phyloP scores from a whole-genome alignment of 768 basidiomycete species.

The Chlorophyllum brunneum region DNA sequence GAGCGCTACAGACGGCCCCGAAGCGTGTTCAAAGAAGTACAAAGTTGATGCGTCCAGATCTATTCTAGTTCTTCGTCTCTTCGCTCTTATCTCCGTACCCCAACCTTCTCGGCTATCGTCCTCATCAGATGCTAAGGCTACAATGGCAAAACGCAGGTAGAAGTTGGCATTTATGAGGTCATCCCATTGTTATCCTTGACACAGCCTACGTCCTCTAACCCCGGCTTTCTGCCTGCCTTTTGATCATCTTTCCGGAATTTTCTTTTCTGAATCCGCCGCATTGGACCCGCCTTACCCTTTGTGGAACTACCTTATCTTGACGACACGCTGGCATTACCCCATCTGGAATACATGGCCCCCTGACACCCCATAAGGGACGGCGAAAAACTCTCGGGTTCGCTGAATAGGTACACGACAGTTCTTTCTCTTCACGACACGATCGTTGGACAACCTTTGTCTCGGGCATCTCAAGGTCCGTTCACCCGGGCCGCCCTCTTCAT shows the following conservation, averaged over 20 bases:
- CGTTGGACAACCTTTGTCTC: no score
- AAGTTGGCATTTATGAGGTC: neutral
- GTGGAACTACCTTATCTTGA: conserved; percentile 3
- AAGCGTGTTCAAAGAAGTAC: neutral
- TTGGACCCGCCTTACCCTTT: neutral
- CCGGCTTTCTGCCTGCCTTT: neutral
- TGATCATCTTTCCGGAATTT: neutral
- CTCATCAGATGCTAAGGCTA: neutral
- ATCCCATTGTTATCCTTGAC: neutral
- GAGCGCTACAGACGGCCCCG: neutral
- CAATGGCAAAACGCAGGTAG: neutral
- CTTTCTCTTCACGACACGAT: no score
- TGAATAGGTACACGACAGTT: no score
- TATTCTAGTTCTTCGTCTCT: neutral
- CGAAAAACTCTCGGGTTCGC: no score
- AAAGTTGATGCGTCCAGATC: neutral
- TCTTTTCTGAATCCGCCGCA: neutral
- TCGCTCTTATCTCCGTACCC: conserved; percentile 11
- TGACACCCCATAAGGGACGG: conserved; percentile 3
- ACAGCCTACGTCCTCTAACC: neutral
- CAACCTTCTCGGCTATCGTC: conserved; percentile 6
- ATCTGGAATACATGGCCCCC: neutral
- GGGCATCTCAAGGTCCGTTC: no score
- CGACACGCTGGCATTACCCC: conserved; percentile 1
- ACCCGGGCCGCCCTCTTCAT: no score